Evolutionary conservation across 106 monocot species (phyloP).

Genomic region (Gastrodia elata): DNA sequence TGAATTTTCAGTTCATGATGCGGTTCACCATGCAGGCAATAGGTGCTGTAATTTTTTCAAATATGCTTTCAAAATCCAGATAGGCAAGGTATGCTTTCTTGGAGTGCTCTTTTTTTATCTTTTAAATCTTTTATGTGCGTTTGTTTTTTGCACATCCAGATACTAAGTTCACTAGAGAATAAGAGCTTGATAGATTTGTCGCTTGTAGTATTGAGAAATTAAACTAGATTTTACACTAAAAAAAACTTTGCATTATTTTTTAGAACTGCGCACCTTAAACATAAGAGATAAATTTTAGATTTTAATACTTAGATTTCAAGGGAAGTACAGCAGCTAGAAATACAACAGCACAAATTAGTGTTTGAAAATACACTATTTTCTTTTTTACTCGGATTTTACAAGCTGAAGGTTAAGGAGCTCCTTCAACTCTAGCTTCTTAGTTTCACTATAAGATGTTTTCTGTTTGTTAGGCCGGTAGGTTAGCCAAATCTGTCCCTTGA

Average conservation of each 20-base stretch:
- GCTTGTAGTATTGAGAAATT: too few species aligned
- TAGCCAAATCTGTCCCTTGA: conserved; percentile 27
- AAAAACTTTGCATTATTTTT: not conserved
- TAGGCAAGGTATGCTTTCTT: too few species aligned
- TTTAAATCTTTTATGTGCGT: too few species aligned
- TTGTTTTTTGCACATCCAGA: too few species aligned
- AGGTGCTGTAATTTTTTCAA: too few species aligned
- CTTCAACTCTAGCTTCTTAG: not conserved
- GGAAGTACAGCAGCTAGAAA: not conserved
- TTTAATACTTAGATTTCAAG: not conserved
- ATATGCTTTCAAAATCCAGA: too few species aligned
- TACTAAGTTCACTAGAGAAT: too few species aligned
- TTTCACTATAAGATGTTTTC: conserved; percentile 3
- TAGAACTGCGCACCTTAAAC: not conserved
- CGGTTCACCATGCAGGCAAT: too few species aligned
- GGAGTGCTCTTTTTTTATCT: too few species aligned
- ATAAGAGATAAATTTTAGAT: not conserved
- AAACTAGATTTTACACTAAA: too few species aligned
- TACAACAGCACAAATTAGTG: not conserved
- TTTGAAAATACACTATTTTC: not conserved
- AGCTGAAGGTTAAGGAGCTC: not conserved
- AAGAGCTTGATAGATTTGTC: too few species aligned
- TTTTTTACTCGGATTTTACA: not conserved
- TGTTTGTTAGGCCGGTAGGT: conserved; percentile 34
- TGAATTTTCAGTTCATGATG: too few species aligned